phyloP scores from a whole-genome alignment of 176 grass and related monocot genomes.

The Musa troglodytarum region DNA sequence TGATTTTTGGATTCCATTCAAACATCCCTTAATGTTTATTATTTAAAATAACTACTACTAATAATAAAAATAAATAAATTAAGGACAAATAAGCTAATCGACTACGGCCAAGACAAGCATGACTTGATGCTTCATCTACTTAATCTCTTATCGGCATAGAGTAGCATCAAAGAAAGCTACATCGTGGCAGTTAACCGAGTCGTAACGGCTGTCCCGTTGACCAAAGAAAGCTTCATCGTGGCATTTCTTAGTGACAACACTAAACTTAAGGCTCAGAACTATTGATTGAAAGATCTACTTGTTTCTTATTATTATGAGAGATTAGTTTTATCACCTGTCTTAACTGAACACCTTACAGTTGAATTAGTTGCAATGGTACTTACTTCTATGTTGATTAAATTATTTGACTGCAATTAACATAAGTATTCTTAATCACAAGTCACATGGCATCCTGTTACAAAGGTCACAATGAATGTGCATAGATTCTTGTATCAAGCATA shows the following conservation, averaged over 20 bases:
- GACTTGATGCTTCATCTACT: too few species aligned
- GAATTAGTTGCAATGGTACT: not conserved
- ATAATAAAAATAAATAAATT: too few species aligned
- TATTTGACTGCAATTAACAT: not conserved
- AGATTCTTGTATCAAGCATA: not conserved
- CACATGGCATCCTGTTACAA: not conserved
- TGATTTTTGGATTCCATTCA: too few species aligned
- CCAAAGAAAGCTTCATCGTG: not conserved
- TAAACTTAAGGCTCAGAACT: not conserved
- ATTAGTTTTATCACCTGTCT: too few species aligned
- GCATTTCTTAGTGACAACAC: not conserved
- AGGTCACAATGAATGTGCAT: not conserved
- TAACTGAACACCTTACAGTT: not conserved
- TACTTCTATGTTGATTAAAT: not conserved
- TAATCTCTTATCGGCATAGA: too few species aligned
- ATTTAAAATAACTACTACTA: too few species aligned
- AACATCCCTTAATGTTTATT: too few species aligned
- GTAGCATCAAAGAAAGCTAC: too few species aligned
- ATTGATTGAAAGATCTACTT: not conserved
- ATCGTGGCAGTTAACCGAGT: not conserved
- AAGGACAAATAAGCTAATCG: too few species aligned
- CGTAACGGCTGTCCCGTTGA: not conserved
- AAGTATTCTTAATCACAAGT: not conserved
- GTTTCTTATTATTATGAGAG: not conserved
- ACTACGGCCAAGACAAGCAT: too few species aligned